A percentile compares a stretch with the other conserved stretches of the same genome.
Conservation (phyloP, 306 rosid species). For the Quercus wislizeni region DNA sequence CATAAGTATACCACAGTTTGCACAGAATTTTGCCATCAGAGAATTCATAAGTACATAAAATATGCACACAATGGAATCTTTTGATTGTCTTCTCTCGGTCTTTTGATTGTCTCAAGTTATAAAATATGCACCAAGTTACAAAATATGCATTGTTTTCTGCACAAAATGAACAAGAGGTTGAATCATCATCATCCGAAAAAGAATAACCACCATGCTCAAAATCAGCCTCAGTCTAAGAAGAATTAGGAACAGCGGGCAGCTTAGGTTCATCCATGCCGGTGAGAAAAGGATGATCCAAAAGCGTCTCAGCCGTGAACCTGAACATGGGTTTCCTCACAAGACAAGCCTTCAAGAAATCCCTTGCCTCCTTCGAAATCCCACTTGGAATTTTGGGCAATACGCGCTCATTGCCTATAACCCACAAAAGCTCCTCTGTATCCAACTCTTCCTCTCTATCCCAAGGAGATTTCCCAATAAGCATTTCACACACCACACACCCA, state of each 20-base stretch:
- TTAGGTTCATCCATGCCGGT: neutral
- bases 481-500: no score
- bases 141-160: no score
- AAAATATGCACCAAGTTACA: no score
- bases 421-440: neutral
- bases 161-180: no score
- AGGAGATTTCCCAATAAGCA: no score
- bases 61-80: no score
- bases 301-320: constrained; percentile 33
- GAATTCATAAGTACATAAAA: no score
- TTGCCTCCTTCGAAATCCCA: constrained; percentile 9
- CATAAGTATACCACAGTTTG: no score
- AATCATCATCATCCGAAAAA: neutral
- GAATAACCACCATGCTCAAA: neutral
- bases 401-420: neutral
- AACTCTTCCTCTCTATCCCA: neutral
- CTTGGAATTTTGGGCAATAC: constrained; percentile 1
- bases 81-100: no score
- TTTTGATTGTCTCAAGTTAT: no score
- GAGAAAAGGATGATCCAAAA: constrained; percentile 16
- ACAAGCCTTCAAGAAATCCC: constrained; percentile 21
- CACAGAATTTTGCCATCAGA: no score
- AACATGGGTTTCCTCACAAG: constrained; percentile 1
- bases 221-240: neutral
- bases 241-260: neutral